A percentile compares a stretch with the other conserved stretches of the same genome.
phyloP scores from a whole-genome alignment of 768 basidiomycete genomes.

The Leccinum incarnatum region DNA sequence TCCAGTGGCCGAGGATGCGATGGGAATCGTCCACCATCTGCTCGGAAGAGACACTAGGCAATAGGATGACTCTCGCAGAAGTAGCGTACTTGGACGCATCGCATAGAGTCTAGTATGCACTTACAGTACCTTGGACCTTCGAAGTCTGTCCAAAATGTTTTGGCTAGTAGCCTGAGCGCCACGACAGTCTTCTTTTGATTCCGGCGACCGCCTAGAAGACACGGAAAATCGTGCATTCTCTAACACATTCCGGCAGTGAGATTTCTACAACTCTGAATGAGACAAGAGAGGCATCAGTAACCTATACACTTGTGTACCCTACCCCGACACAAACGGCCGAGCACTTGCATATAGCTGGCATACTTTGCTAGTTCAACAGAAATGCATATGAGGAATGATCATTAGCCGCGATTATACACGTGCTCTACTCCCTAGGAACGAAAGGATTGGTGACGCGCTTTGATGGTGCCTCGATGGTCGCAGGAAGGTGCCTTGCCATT shows the following conservation, averaged over 20 bases:
- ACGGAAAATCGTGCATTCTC: not conserved
- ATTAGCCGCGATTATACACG: conserved; percentile 10
- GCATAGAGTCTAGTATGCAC: not conserved
- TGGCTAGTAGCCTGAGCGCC: not conserved
- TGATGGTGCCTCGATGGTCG: conserved; percentile 67
- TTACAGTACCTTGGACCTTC: not conserved
- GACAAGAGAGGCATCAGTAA: not conserved
- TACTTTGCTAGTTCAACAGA: not conserved
- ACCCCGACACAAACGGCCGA: not conserved
- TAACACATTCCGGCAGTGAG: not conserved
- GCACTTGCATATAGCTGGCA: not conserved
- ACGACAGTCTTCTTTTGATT: not conserved
- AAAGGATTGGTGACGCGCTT: conserved; percentile 79
- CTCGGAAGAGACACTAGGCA: not conserved
- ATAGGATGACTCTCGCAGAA: not conserved
- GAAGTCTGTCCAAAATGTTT: not conserved
- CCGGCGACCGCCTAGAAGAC: not conserved
- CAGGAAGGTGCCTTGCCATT: conserved; percentile 63
- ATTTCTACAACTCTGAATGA: not conserved
- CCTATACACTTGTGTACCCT: not conserved
- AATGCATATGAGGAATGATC: conserved; percentile 1
- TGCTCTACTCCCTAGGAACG: conserved; percentile 60
- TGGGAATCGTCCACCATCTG: not conserved
- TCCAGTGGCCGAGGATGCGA: not conserved
- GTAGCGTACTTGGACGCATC: not conserved